phyloP scores from a whole-genome alignment of 352 stramenopile species.

The Elongisporangium anandrum region DNA sequence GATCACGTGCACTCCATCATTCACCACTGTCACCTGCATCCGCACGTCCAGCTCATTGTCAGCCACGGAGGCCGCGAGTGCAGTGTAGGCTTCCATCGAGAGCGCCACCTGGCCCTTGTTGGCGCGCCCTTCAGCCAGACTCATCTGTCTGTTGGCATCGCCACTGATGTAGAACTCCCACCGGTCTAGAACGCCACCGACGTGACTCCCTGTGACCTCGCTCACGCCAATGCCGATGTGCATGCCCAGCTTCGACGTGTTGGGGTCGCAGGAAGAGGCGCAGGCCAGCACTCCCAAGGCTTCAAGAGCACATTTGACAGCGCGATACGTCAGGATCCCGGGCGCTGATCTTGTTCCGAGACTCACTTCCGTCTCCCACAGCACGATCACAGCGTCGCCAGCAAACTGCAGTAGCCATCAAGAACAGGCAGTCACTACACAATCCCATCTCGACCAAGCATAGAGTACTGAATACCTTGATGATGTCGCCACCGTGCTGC shows the following conservation, averaged over 20 bases:
- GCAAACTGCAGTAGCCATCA: conserved; percentile 27
- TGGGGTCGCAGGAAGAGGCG: not conserved
- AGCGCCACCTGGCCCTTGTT: conserved; percentile 72
- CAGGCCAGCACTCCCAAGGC: conserved; percentile 7
- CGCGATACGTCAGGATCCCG: conserved; percentile 54
- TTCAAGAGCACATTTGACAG: conserved; percentile 54
- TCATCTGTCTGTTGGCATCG: conserved; percentile 81
- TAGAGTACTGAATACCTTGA: conserved; percentile 49
- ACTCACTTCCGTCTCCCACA: conserved; percentile 69
- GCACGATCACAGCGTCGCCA: conserved; percentile 72
- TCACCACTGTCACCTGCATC: not conserved
- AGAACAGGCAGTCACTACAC: not conserved
- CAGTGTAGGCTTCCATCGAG: conserved; percentile 42
- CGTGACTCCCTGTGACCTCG: conserved; percentile 69
- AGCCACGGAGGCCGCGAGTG: conserved; percentile 11
- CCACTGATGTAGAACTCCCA: conserved; percentile 88
- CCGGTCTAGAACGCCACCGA: conserved; percentile 74
- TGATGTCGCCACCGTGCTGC: conserved; percentile 71
- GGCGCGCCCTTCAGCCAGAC: conserved; percentile 57
- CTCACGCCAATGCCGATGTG: conserved; percentile 83
- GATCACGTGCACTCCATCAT: conserved; percentile 45
- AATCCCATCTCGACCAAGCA: too few relatives aligned
- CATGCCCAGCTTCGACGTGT: conserved; percentile 47
- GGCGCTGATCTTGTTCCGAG: conserved; percentile 24
- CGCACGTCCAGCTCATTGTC: not conserved